Evolutionary conservation across 1,284 basidiomycete genomes (phyloP).

Genomic region (Termitomyces sp.): DNA sequence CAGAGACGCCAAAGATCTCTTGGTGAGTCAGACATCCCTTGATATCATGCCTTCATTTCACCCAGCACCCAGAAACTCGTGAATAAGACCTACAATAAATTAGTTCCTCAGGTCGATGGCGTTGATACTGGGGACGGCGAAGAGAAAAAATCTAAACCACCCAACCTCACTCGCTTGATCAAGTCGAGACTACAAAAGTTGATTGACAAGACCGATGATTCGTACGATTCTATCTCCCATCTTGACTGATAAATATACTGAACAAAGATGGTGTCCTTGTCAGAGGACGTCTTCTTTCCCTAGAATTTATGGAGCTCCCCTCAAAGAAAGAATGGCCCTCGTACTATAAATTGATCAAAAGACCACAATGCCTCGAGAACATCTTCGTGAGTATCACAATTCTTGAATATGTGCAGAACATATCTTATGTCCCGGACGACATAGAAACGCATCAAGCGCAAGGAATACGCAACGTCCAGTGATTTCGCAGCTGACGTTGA

Average conservation of each 20-base stretch:
- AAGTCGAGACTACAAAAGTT: conserved; percentile 67
- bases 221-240: conserved; percentile 34
- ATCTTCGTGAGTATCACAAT: conserved; percentile 57
- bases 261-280: conserved; percentile 6
- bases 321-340: conserved; percentile 74
- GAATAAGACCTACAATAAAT: conserved; percentile 56
- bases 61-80: conserved; percentile 53
- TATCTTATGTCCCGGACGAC: neutral
- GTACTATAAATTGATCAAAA: conserved; percentile 84
- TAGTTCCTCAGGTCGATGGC: conserved; percentile 47
- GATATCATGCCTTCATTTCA: conserved; percentile 5
- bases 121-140: conserved; percentile 37
- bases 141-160: conserved; percentile 50
- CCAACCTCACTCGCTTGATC: conserved; percentile 56
- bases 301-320: conserved; percentile 82
- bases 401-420: conserved; percentile 7
- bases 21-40: conserved; percentile 31
- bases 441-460: conserved; percentile 73
- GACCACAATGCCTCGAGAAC: conserved; percentile 77
- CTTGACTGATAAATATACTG: neutral
- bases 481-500: conserved; percentile 86
- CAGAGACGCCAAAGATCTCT: conserved; percentile 70
- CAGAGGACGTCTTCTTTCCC: conserved; percentile 67
- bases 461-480: conserved; percentile 59
- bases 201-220: conserved; percentile 60